Evolutionary conservation across 2,329 filamentous ascomycete genomes (phyloP).

Genomic region (Cercospora sesami): DNA sequence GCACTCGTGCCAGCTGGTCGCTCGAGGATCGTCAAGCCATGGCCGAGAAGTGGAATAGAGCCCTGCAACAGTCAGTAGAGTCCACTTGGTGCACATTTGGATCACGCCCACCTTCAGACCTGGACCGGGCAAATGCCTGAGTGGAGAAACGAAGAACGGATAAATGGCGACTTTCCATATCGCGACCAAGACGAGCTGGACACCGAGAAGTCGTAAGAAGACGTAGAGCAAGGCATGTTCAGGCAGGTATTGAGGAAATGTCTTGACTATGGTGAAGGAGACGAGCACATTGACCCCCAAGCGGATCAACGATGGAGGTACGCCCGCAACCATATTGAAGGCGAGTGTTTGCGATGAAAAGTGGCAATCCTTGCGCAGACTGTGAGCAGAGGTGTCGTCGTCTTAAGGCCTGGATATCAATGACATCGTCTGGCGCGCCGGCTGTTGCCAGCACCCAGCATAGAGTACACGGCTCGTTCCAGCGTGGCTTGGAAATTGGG

Average conservation of each 20-base stretch:
- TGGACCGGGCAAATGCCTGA: slow-evolving; percentile 43
- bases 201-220: slow-evolving; percentile 22
- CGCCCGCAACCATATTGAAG: slow-evolving; percentile 10
- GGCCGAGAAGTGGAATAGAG: slow-evolving; percentile 38
- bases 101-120: slow-evolving; percentile 14
- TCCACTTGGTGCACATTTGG: not conserved
- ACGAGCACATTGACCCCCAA: slow-evolving; percentile 11
- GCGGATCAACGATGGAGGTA: slow-evolving; percentile 17
- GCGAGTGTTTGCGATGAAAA: not conserved
- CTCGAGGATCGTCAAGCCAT: slow-evolving; percentile 40
- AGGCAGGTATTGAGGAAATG: slow-evolving; percentile 26
- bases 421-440: slow-evolving; percentile 17
- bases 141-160: slow-evolving; percentile 43
- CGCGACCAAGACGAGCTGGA: slow-evolving; percentile 20
- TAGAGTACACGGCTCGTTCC: slow-evolving; percentile 9
- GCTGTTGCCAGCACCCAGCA: slow-evolving; percentile 3
- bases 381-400: not conserved
- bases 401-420: slow-evolving; percentile 14
- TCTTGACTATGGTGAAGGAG: slow-evolving; percentile 5
- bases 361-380: not conserved
- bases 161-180: slow-evolving; percentile 34
- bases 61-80: slow-evolving; percentile 23
- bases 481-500: slow-evolving; percentile 13
- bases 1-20: slow-evolving; percentile 39
- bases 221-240: slow-evolving; percentile 27